Base-by-base conservation (phyloP, 192 early-diverging fungal genomes). In the Umbelopsis sp. region DNA sequence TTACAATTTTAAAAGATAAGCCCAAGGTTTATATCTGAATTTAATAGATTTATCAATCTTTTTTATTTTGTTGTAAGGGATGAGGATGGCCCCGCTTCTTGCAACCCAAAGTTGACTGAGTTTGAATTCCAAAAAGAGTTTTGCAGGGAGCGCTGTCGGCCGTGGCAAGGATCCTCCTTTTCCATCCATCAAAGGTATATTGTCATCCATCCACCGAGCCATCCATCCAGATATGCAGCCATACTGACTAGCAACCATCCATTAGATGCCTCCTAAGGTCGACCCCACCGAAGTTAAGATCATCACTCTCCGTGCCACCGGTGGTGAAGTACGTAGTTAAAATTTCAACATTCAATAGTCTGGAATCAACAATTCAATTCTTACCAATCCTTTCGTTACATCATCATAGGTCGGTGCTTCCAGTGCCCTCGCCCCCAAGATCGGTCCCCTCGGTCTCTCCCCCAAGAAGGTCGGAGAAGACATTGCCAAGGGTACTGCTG, bases 381-480 rank as follows among this genome's bases (percentile, higher is more conserved):
- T 22, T 17, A 22, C 43, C 10, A 25, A 25, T 16, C 11, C 22
- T n/a, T 47, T 25, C 41, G 16, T 21, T 17, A 3, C 34, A 47
- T 50, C 22, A 0, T 31, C 21, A 16, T 66, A 96, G 85, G 96
- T 98, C 78, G 94, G 93, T 88, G 93, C 95, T 87, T 95, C 95
- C 79, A 94, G 93, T 80, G 95, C 96, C 51, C 90, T 99, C 66
- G 97, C 97, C 66, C 96, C 97, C 83, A 99, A 99, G 93, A 95
- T 99, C 76, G 97, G 97, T 96, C 97, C 97, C 79, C 94, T 99
- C 77, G 97, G 97, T 97, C 85, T 91, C 71, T 94, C 96, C 66
- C 97, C 97, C 87, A 99, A 99, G 91, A 99, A 99, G 91, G 93
- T 97, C 68, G 97, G 97, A 90, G 97, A 99, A 89, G 97, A 99